Evolutionary conservation across 768 basidiomycete species (phyloP), one percentile per base, ranked within the genome.

Genomic region (Chalciporus chontae): DNA sequence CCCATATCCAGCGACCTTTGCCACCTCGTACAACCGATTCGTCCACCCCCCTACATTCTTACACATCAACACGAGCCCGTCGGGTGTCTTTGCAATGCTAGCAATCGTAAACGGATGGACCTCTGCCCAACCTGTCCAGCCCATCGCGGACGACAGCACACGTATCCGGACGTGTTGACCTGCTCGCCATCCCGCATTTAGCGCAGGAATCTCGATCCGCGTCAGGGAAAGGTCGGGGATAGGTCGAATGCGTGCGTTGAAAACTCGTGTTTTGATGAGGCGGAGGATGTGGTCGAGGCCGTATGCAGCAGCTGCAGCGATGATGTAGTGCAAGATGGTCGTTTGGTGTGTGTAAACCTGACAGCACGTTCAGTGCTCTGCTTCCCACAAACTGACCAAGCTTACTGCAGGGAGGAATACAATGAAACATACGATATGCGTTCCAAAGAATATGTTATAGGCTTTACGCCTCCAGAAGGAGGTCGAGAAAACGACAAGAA

Each of bases 91-190:
- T 2, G 73, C 65, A 21, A 75, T 63, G 32, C 62, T 73, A 9
- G 78, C 75, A 40, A 80, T 76, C 4, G 79, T 76, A 59, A 80
- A 81, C 0, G 79, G 80, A 52, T 83, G 82, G 3, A 57, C 59
- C 54, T 80, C 76, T 19, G 69, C 58, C 69, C 73, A 72, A 15
- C 68, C 69, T 10, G 64, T 48, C 61, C 64, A 59, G 3, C 75
- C 70, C 68, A 71, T 70, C 18, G 64, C 69, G n/a, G 71, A 57
- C 9, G 66, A 64, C 2, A 78, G 65, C 0, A 77, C 67, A 38
- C 77, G 68, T 24, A 84, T 52, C 40, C 81, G 75, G 39, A 84
- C 78, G 57, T 84, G 80, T 56, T 84, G 81, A 3, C 83, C 81
- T 0, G 79, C 71, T 24, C 79, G 69, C 81, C 81, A 84, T 17